Evolutionary conservation across 371 early-diverging fungal genomes (phyloP), one percentile per base, ranked within the genome.

Genomic region (Mucor irregularis): DNA sequence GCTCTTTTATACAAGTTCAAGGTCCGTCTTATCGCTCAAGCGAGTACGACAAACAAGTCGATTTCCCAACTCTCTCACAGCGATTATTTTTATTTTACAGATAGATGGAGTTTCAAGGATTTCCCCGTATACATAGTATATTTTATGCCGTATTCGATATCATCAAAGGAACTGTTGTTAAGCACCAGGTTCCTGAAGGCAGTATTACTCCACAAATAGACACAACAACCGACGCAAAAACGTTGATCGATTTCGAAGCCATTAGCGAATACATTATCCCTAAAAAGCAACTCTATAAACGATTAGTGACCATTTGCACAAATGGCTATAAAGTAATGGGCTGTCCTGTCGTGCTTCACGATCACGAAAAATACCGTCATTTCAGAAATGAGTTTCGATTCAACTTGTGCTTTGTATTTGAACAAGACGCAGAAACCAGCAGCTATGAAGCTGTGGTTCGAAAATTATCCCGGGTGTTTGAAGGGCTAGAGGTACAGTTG

Each of bases 381-480:
- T 58, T 68, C 34, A 72, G 95, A 21, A 92, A 92, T 71, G 90
- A 86, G n/a, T 78, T 93, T 42, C 79, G 91, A 34, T 95, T 93
- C 79, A 95, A 95, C 64, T 66, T 92, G 13, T 87, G 89, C 52
- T 93, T 94, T 81, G 90, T 92, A n/a, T 95, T 95, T 79, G 91
- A 90, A 60, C 81, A 82, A 42, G 70, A 78, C 40, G 90, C 86
- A 5, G 86, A 90, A 49, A 86, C 87, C 13, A 74, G 81, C 25
- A 82, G 86, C 30, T 92, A 90, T 59, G 91, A 92, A 57, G 90
- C 89, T 29, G 81, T 94, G 0, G 92, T 92, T 2, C 63, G 85
- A 21, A 93, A 93, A 57, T 80, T 95, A 62, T 91, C 93, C 0
- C 64, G 87, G 4, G 84, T 90, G 6, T 61, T 95, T 47, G 79